phyloP scores from a whole-genome alignment of 2,329 filamentous ascomycete genomes.

The Ceratocystis destructans region DNA sequence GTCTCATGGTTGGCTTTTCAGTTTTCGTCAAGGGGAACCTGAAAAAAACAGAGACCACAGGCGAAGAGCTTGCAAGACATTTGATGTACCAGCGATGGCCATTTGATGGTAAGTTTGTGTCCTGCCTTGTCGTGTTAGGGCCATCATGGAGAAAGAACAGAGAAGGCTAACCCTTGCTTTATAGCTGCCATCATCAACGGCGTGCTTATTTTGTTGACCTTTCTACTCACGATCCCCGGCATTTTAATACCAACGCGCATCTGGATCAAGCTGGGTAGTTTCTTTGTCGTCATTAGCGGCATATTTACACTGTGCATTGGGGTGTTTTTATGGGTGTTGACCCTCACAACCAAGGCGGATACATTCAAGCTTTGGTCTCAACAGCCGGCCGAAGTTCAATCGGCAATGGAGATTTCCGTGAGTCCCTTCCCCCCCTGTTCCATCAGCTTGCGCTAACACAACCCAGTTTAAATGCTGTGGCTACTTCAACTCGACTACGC shows the following conservation, averaged over 20 bases:
- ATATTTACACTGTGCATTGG: slow-evolving; percentile 54
- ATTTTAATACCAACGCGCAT: slow-evolving; percentile 51
- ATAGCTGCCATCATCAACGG: slow-evolving; percentile 59
- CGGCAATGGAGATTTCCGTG: slow-evolving; percentile 57
- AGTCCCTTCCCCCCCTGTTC: slow-evolving; percentile 22
- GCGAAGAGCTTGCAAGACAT: slow-evolving; percentile 36
- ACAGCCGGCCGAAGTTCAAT: slow-evolving; percentile 45
- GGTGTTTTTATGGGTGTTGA: slow-evolving; percentile 58
- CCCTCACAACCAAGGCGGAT: slow-evolving; percentile 51
- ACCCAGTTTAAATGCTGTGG: slow-evolving; percentile 65
- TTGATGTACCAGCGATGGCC: slow-evolving; percentile 42
- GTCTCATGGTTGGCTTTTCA: slow-evolving; percentile 42
- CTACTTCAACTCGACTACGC: slow-evolving; percentile 57
- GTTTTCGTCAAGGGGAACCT: slow-evolving; percentile 37
- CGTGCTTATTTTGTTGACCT: slow-evolving; percentile 56
- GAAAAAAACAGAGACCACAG: slow-evolving; percentile 30
- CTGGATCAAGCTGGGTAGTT: slow-evolving; percentile 58
- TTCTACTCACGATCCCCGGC: slow-evolving; percentile 56
- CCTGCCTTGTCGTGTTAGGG: slow-evolving; percentile 22
- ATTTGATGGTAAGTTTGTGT: slow-evolving; percentile 27
- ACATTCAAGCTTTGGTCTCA: slow-evolving; percentile 47
- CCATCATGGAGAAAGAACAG: background rate
- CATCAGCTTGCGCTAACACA: background rate
- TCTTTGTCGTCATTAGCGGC: slow-evolving; percentile 46
- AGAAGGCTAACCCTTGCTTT: slow-evolving; percentile 14